Evolutionary conservation across 2,329 filamentous ascomycete species (phyloP).

Genomic region (Dothiorella sarmentorum): DNA sequence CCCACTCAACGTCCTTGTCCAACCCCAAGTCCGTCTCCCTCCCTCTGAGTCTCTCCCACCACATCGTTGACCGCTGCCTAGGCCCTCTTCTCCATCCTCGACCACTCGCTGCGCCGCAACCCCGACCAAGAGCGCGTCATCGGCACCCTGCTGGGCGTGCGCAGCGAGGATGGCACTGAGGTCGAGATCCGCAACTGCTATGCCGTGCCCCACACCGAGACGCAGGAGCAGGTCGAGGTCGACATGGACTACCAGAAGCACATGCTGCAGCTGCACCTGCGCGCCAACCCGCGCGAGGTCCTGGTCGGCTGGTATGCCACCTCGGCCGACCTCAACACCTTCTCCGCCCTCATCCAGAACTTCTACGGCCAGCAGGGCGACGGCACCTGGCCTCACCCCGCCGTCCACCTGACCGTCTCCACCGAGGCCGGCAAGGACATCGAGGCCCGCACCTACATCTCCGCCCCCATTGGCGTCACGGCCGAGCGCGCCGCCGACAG

Average conservation of each 20-base stretch:
- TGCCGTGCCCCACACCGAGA: conserved; percentile 97
- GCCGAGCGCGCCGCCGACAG: conserved; percentile 92
- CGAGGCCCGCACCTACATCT: conserved; percentile 91
- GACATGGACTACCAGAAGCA: conserved; percentile 99
- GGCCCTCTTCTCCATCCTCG: conserved; percentile 66
- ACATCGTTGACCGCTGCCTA: conserved; percentile 27
- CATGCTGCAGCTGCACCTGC: conserved; percentile 93
- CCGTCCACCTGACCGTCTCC: conserved; percentile 91
- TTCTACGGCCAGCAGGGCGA: conserved; percentile 98
- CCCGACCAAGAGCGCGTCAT: conserved; percentile 94
- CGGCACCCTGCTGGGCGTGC: conserved; percentile 86
- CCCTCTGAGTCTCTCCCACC: background rate
- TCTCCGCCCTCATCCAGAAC: conserved; percentile 98
- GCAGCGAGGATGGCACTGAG: conserved; percentile 94
- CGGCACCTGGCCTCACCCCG: conserved; percentile 95
- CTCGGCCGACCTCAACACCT: conserved; percentile 93
- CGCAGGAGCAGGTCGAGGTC: conserved; percentile 96
- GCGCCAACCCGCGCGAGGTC: conserved; percentile 88
- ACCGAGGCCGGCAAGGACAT: conserved; percentile 86
- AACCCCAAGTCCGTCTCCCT: conserved; percentile 72
- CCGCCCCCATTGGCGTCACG: conserved; percentile 89
- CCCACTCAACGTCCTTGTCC: conserved; percentile 89
- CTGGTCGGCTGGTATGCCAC: conserved; percentile 99
- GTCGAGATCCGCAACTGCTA: conserved; percentile 96
- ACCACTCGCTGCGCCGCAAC: conserved; percentile 91